Base-by-base conservation (phyloP, 2,329 filamentous ascomycete species). In the Calonectria henricotiae region DNA sequence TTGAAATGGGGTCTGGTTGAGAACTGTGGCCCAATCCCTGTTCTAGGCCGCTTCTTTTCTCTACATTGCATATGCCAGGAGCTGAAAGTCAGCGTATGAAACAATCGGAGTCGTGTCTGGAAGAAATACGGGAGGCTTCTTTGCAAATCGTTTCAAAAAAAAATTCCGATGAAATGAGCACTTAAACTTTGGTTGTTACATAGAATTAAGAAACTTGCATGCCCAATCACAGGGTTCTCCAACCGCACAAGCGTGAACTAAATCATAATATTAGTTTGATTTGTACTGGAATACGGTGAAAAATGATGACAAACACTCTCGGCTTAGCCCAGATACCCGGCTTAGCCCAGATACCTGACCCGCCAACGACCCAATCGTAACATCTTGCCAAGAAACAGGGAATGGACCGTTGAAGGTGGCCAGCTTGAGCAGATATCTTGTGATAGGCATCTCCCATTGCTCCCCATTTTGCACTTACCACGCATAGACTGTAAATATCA, bases 401-500 rank as follows among this genome's bases (percentile, higher is more conserved):
- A 70, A n/a, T 0, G 51, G 0, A 0, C 35, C 61, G 1, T 71
- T n/a, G 1, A 65, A 11, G 9, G 35, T 1, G 0, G 60, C 46
- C 8, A 80, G 39, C 39, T 81, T 78, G 0, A 79, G 80, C 1
- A 82, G 30, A 44, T 74, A 80, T 0, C 74, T 46, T 0, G 80
- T 81, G 9, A 82, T 78, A 0, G 79, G 71, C 0, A 67, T 70
- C 23, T 77, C 71, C 80, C 79, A 82, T 0, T 73, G 60, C 3
- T 77, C 76, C 0, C 80, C 79, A 37, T 78, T 72, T 20, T 78
- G 68, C 3, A 74, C 75, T 0, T 82, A 73, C 80, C 80, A 82
- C 0, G 78, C 55, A 25, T 82, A 82, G 1, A 80, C 77, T 0
- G 79, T 82, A 46, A 82, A 79, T 0, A 82, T 58, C 74, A 80